Base-by-base conservation (phyloP, 208 protist genomes). In the Perkinsela sp. region DNA sequence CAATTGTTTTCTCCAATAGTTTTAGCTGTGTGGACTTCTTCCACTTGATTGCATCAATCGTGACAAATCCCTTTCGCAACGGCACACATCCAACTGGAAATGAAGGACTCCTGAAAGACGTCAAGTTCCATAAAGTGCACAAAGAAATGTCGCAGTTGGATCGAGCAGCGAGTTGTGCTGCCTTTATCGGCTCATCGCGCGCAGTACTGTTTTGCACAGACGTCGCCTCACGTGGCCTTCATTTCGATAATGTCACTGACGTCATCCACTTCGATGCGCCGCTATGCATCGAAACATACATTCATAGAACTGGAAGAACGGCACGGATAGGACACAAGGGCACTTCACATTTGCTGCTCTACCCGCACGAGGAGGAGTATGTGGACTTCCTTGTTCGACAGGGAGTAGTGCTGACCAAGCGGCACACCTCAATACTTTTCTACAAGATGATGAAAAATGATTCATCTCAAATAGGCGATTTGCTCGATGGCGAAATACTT, bases 261-360 rank as follows among this genome's bases (percentile, higher is more conserved):
- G 97, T 98, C 77, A 76, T 97, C 30, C 95, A 98, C 80, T 97
- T 94, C 74, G 94, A 98, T 75, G 90, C 94, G 13, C 95, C 94
- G 32, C 77, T 87, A 6, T 89, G 96, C 48, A 82, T 86, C 48
- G 92, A 83, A 15, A 90, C 96, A 76, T 97, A 97, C 75, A 83
- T 97, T 30, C 94, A 97, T 73, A 82, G 93, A 48, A 90, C 95
- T 68, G 94, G 94, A 6, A 81, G 94, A 69, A 97, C 94, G 13
- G 94, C 94, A 29, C 84, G 94, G 71, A 77, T 93, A 6, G 93
- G 92, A 30, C 85, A 84, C 65, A 78, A 85, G 0, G 93, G 93
- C 32, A 85, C 84, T 69, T 79, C 92, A 1, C 70, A 96, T 0
- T 77, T 97, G 28, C 95, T 96, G 70, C 76, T 97, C 0, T 78